Evolutionary conservation across 129 eudicot genomes (phyloP), one percentile per base, ranked within the genome.

Genomic region (Arctium lappa): DNA sequence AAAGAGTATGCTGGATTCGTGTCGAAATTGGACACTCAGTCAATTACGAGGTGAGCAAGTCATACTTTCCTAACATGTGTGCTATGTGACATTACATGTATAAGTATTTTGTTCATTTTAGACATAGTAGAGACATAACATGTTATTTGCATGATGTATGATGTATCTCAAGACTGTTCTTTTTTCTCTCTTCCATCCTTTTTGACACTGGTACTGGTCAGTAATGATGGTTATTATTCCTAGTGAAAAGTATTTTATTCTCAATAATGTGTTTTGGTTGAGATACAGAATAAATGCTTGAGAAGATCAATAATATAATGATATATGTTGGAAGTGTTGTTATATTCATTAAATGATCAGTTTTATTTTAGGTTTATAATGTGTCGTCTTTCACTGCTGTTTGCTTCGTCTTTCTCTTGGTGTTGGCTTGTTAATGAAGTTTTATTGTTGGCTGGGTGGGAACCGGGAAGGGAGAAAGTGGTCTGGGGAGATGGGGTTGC

Each of bases 21-120:
- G 18, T 91, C 97, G 33, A 87, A 79, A 29, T 75, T 96, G 77
- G 97, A 96, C 81, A 96, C 98, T 16, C 86, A 83, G 22, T 86
- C 93, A 10, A 90, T 96, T 79, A 90, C 87, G 66, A 91, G 89
- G 99, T 96, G 37, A 4, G 78, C 36, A 38, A 8, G 79, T 46
- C 36, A 34, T 71, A 6, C 12, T 73, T 29, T 2, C 42, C 36
- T 29, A 71, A 6, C 7, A n/a, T 62, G 5, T 65, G 32, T 36
- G 11, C 5, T 8, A 39, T 56, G 32, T 80, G 16, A 30, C 53
- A 69, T 66, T 5, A 11, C 27, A 11, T 27, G 6, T 53, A 36
- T 53, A 29, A 48, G 12, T 44, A 7, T 44, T 65, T 68, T 37
- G 10, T 65, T n/a, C 22, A 32, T 48, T 18, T 0, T 70, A 22